Percentiles rank a stretch among this genome's conserved stretches.
phyloP scores from a whole-genome alignment of 2,329 filamentous ascomycete genomes.

The Phialophora chinensis region DNA sequence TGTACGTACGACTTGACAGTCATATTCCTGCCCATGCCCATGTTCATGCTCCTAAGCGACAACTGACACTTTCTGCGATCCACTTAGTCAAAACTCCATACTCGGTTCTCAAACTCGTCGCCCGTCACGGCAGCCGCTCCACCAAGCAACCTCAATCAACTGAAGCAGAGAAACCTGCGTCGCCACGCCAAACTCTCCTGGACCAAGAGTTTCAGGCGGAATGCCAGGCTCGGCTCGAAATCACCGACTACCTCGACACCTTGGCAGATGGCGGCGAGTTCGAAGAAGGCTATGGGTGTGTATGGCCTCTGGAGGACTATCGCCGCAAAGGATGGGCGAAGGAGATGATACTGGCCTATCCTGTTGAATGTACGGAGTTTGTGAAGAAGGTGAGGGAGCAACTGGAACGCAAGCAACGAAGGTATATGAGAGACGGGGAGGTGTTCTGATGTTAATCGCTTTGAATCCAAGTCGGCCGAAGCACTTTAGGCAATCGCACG shows the following conservation, averaged over 20 bases:
- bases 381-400: slow-evolving; percentile 15
- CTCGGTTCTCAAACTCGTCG: slow-evolving; percentile 28
- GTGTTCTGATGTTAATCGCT: not conserved
- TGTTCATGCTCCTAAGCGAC: not conserved
- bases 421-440: not conserved
- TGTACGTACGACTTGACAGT: slow-evolving; percentile 4
- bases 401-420: not conserved
- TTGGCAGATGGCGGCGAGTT: slow-evolving; percentile 21
- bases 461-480: not conserved
- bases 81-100: slow-evolving; percentile 23
- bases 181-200: slow-evolving; percentile 21
- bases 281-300: slow-evolving; percentile 27
- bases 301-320: slow-evolving; percentile 30
- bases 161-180: not conserved
- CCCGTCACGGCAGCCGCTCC: slow-evolving; percentile 18
- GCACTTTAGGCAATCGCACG: not conserved
- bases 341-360: slow-evolving; percentile 29
- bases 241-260: slow-evolving; percentile 62
- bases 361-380: slow-evolving; percentile 22
- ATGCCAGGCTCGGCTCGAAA: slow-evolving; percentile 59
- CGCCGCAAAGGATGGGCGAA: slow-evolving; percentile 26
- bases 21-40: too few relatives aligned
- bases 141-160: not conserved
- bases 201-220: slow-evolving; percentile 27
- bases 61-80: not conserved